Conservation (phyloP, 2,329 filamentous ascomycete species). For the Pseudogymnoascus sp. region DNA sequence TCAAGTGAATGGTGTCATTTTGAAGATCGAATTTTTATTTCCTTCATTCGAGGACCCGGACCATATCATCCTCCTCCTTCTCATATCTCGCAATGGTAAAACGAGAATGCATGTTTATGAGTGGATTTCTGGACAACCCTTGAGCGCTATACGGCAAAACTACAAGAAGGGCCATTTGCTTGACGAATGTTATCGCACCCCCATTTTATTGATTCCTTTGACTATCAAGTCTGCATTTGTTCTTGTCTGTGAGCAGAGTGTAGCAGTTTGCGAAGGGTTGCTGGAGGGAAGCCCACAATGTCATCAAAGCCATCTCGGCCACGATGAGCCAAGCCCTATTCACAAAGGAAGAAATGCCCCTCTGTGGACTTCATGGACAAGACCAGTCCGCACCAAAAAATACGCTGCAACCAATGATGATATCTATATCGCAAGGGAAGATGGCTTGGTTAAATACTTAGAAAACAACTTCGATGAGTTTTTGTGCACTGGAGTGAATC, state of each 20-base stretch:
- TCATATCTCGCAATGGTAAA: slow-evolving; percentile 41
- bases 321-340: slow-evolving; percentile 31
- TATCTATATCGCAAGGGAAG: slow-evolving; percentile 81
- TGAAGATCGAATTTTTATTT: slow-evolving; percentile 80
- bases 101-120: slow-evolving; percentile 51
- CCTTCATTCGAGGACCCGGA: slow-evolving; percentile 58
- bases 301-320: background rate
- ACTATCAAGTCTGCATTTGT: slow-evolving; percentile 64
- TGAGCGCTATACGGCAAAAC: slow-evolving; percentile 37
- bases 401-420: slow-evolving; percentile 62
- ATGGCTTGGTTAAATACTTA: slow-evolving; percentile 69
- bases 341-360: slow-evolving; percentile 43
- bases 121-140: slow-evolving; percentile 46
- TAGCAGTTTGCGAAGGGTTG: slow-evolving; percentile 49
- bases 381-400: slow-evolving; percentile 57
- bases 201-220: slow-evolving; percentile 63
- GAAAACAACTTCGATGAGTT: slow-evolving; percentile 53
- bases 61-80: slow-evolving; percentile 69
- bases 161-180: slow-evolving; percentile 44
- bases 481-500: slow-evolving; percentile 45
- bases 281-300: slow-evolving; percentile 44
- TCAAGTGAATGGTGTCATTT: slow-evolving; percentile 60
- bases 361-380: slow-evolving; percentile 78
- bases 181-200: slow-evolving; percentile 47
- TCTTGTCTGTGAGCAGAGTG: slow-evolving; percentile 52